Evolutionary conservation across 129 eudicot species (phyloP).

Genomic region (Kitagawia praeruptora): DNA sequence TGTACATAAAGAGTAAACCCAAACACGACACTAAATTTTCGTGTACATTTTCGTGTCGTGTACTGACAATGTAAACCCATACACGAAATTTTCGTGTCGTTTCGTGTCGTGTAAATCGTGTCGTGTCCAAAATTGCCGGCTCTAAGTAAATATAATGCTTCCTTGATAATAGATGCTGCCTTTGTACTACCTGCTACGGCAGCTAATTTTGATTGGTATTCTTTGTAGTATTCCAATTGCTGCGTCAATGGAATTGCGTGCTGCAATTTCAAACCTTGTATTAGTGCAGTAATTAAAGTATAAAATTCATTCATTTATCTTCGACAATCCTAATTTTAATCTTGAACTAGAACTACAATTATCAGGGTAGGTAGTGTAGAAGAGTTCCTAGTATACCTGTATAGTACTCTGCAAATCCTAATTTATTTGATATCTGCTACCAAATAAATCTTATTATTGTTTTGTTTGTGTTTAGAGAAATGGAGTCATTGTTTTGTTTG

Average conservation of each 20-base stretch:
- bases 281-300: neutral
- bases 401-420: too few species aligned
- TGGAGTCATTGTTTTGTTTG: slow-evolving; percentile 68
- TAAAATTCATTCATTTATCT: neutral
- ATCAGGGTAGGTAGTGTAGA: neutral
- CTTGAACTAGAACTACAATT: neutral
- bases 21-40: too few species aligned
- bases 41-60: too few species aligned
- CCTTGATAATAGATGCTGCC: slow-evolving; percentile 47
- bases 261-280: slow-evolving; percentile 26
- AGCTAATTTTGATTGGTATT: slow-evolving; percentile 45
- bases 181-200: slow-evolving; percentile 48
- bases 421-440: neutral
- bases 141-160: slow-evolving; percentile 43
- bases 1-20: too few species aligned
- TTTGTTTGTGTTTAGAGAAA: slow-evolving; percentile 37
- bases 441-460: neutral
- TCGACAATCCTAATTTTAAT: neutral
- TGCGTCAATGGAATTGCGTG: slow-evolving; percentile 55
- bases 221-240: slow-evolving; percentile 48
- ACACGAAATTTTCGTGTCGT: too few species aligned
- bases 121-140: too few species aligned
- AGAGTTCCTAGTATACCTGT: neutral
- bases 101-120: too few species aligned
- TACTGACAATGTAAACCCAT: too few species aligned